Base-by-base conservation (phyloP, 257 asterid genomes). In the Przewalskia tangutica region DNA sequence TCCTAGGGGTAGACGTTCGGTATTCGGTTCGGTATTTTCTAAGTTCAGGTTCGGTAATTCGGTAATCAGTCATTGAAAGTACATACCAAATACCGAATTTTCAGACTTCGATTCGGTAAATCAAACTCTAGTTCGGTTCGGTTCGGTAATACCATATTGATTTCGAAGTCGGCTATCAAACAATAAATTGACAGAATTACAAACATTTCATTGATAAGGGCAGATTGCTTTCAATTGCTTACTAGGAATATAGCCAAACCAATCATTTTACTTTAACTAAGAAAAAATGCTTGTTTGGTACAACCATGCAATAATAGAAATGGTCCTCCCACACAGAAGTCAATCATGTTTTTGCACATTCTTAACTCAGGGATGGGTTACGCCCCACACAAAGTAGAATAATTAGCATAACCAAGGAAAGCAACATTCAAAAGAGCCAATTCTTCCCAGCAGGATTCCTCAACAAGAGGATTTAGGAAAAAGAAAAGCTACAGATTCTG, bases 401-500 rank as follows among this genome's bases (percentile, higher is more conserved):
- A 70, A 70, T 16, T 50, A 38, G 67, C 62, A 55, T 16, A 18
- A 20, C 68, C 32, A 5, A 46, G 58, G 40, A 36, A 34, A 62
- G 17, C 59, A 48, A 42, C 54, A 34, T 42, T 54, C 81, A 67
- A 85, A 88, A 84, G 68, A 27, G 32, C 32, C 32, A 27, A 27
- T 53, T 67, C 85, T 80, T 38, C 80, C 48, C 71, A 60, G 80
- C 20, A 80, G 81, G 77, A 17, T 83, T 63, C 55, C 85, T 64
- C 84, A 63, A 53, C 58, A 71, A 85, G 27, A 81, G 79, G 62
- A 85, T 81, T 81, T 81, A 23, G 1, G 27, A 23, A 23, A 23
- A 23, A 23, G 27, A 23, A 23, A 23, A 23, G 27, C 27, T 23
- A 1, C 27, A 23, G 27, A 23, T 23, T 23, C 27, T 23, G 32